These are phyloP conservation scores for Penicillium thymicola DNA, from an alignment of 2,329 filamentous ascomycete genomes.

Conservation along the genomic window DNA sequence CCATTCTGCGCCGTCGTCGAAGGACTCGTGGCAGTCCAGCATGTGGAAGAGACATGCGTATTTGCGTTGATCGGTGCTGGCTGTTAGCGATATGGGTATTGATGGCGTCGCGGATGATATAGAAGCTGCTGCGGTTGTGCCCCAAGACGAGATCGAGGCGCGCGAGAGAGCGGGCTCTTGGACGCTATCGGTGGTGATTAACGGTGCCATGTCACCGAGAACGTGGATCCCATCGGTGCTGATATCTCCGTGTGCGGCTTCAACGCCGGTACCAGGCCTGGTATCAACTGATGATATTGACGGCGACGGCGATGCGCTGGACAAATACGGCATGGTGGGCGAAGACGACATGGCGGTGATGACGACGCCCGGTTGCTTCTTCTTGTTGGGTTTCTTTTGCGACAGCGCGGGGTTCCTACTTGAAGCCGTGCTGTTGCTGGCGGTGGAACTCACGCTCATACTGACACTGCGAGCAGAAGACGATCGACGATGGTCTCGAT, in stretches of 20 bases:
- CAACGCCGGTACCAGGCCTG: slow-evolving; percentile 21
- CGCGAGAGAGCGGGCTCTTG: slow-evolving; percentile 8
- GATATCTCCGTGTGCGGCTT: slow-evolving; percentile 8
- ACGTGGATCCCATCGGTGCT: slow-evolving; percentile 12
- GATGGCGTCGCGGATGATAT: slow-evolving; percentile 8
- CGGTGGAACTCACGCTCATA: slow-evolving; percentile 2
- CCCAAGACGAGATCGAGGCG: slow-evolving; percentile 27
- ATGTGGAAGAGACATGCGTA: slow-evolving; percentile 46
- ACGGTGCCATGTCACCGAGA: slow-evolving; percentile 18
- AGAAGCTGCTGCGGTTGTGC: slow-evolving; percentile 9
- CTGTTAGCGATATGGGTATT: neutral
- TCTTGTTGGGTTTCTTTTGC: neutral
- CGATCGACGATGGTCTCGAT: neutral
- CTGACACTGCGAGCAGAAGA: neutral
- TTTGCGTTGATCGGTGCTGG: slow-evolving; percentile 8
- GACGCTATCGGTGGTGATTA: slow-evolving; percentile 4
- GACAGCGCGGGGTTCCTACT: slow-evolving; percentile 1
- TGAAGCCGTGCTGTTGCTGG: neutral
- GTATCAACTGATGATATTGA: slow-evolving; percentile 34
- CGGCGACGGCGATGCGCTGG: slow-evolving; percentile 29
- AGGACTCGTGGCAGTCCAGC: slow-evolving; percentile 42
- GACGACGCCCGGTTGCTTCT: slow-evolving; percentile 12
- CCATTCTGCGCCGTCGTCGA: slow-evolving; percentile 40
- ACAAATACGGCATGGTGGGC: slow-evolving; percentile 31
- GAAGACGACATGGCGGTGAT: slow-evolving; percentile 18